Evolutionary conservation across 2,329 filamentous ascomycete genomes (phyloP), one percentile per base, ranked within the genome.

Genomic region (Beauveria brongniartii): DNA sequence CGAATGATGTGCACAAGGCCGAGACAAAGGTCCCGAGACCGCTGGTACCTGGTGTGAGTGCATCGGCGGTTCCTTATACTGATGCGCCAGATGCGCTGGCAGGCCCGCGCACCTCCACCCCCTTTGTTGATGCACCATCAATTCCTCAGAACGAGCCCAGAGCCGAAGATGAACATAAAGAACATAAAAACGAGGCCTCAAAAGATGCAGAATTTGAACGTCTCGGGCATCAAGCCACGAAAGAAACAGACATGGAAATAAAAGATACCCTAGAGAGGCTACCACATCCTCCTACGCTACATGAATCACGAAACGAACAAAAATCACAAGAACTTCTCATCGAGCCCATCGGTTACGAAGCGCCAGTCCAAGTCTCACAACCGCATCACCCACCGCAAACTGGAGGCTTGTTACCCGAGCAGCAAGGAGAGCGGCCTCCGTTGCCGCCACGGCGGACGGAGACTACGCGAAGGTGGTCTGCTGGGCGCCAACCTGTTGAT

Each of bases 401-500:
- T 3, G 63, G 8, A 20, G 41, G 57, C 18, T 18, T 48, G 5
- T 22, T 60, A 24, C 41, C 28, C 9, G 28, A n/a, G n/a, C 50
- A 54, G 46, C 14, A 47, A 24, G 41, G 66, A 51, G 68, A 66
- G 12, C 70, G 68, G 43, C 76, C 78, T 1, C 66, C 71, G 7
- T 64, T 79, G 10, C 79, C 78, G 3, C 74, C 77, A 0, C 70
- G 75, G 48, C 63, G 66, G 16, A 67, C 66, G 37, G 67, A 67
- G 46, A 67, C 69, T 3, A 71, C 70, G 8, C 50, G 26, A 41
- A 64, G 66, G 51, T 76, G 72, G 72, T 66, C 68, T 18, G 75
- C 77, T 0, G 75, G 78, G 1, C 73, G 77, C 40, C 72, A 75
- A 1, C 74, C 76, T 1, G 71, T 77, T 3, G 72, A 77, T n/a